Percentiles rank a stretch among this genome's conserved stretches.
Conservation (phyloP, 306 rosid species). For the Dicorynia guianensis region DNA sequence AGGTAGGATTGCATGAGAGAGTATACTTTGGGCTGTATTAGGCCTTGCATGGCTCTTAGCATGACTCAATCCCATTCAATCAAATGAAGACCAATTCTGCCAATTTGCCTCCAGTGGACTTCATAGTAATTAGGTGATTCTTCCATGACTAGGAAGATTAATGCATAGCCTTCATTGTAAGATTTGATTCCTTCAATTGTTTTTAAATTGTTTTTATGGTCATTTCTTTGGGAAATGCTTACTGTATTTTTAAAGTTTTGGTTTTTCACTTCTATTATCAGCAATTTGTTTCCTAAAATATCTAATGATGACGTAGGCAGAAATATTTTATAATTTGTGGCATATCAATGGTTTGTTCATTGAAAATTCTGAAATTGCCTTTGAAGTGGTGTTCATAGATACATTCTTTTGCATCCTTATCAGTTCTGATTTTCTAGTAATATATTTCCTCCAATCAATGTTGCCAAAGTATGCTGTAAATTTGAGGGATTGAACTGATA, state of each 20-base stretch:
- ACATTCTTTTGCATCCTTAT: neutral
- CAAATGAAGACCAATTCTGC: too few relatives aligned
- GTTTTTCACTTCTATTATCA: neutral
- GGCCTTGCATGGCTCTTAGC: too few relatives aligned
- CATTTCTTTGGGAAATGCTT: neutral
- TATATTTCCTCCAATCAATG: neutral
- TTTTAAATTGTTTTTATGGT: too few relatives aligned
- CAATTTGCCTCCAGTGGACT: too few relatives aligned
- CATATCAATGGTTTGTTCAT: neutral
- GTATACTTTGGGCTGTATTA: too few relatives aligned
- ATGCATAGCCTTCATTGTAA: slow-evolving; percentile 5
- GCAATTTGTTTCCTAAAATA: slow-evolving; percentile 10
- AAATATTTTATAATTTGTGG: slow-evolving; percentile 1
- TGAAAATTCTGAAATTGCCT: neutral
- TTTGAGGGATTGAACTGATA: neutral
- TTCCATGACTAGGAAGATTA: neutral
- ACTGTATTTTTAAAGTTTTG: slow-evolving; percentile 5
- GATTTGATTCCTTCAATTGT: slow-evolving; percentile 4
- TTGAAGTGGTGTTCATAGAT: neutral
- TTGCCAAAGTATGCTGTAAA: slow-evolving; percentile 4
- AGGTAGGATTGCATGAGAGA: too few relatives aligned
- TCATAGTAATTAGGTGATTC: neutral
- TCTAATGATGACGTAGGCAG: neutral
- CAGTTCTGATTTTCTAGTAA: neutral
- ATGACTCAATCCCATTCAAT: too few relatives aligned